Percentiles rank a stretch among this genome's conserved stretches.
These are phyloP conservation scores for Diaporthe longicolla DNA, from an alignment of 2,329 filamentous ascomycete species.

Conservation along the genomic window DNA sequence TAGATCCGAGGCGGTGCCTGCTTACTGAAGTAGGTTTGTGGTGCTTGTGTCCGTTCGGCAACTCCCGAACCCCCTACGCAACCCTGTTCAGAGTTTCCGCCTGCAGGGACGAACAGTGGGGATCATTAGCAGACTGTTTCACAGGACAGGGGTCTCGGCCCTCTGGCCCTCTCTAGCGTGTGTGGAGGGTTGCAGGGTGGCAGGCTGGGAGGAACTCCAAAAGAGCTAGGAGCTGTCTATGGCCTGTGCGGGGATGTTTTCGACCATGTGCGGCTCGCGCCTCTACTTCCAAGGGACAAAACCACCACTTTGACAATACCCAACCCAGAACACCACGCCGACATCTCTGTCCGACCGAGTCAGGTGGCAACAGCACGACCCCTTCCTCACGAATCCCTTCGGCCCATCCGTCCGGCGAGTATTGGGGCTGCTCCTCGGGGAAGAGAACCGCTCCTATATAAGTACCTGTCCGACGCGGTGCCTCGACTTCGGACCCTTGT, in stretches of 20 bases:
- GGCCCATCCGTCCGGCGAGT: neutral
- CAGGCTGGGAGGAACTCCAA: constrained; percentile 15
- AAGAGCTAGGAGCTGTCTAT: constrained; percentile 37
- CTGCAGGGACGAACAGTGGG: constrained; percentile 22
- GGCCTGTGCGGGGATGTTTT: constrained; percentile 42
- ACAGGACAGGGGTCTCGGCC: constrained; percentile 24
- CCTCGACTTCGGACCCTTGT: constrained; percentile 38
- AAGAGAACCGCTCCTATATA: neutral
- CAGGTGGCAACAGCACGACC: neutral
- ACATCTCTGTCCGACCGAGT: neutral
- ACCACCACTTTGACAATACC: constrained; percentile 2
- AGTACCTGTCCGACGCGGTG: constrained; percentile 25
- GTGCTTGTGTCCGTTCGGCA: constrained; percentile 2
- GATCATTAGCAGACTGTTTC: constrained; percentile 22
- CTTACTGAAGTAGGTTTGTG: too few relatives aligned
- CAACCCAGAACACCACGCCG: constrained; percentile 1
- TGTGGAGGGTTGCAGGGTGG: constrained; percentile 35
- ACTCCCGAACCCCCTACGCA: constrained; percentile 7
- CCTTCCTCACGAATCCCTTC: neutral
- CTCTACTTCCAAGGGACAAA: constrained; percentile 6
- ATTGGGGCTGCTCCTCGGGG: neutral
- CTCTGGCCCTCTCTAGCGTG: constrained; percentile 19
- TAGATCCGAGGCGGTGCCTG: too few relatives aligned
- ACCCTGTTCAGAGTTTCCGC: neutral
- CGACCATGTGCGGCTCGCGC: constrained; percentile 34